Evolutionary conservation across 805 yeast species (phyloP).

Genomic region (Komagataella ulmi): DNA sequence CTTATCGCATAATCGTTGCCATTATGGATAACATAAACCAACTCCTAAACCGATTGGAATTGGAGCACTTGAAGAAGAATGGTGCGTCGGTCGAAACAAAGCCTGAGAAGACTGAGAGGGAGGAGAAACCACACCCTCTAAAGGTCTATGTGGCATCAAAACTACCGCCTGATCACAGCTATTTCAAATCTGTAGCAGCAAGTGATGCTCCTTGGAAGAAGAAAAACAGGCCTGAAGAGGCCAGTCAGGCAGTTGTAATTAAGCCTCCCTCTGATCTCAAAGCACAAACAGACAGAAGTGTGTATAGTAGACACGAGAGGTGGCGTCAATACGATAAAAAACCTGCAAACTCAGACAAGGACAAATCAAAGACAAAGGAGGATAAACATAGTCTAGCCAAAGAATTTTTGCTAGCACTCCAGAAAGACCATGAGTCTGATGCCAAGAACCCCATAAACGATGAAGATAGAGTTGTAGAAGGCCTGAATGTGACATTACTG

Average conservation of each 20-base stretch:
- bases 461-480: slow-evolving; percentile 16
- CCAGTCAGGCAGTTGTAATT: neutral
- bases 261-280: neutral
- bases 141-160: neutral
- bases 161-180: neutral
- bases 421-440: slow-evolving; percentile 1
- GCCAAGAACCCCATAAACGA: neutral
- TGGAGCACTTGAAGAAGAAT: neutral
- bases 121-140: neutral
- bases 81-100: neutral
- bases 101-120: neutral
- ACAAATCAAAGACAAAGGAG: neutral
- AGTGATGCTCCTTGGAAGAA: neutral
- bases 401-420: slow-evolving; percentile 1
- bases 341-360: slow-evolving; percentile 1
- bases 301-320: slow-evolving; percentile 1
- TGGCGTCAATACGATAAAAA: neutral
- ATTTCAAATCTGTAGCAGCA: neutral
- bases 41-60: neutral
- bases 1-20: neutral
- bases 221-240: neutral
- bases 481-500: slow-evolving; percentile 23
- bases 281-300: neutral
- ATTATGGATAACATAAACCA: neutral
- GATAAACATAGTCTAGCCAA: slow-evolving; percentile 1